phyloP scores from a whole-genome alignment of 176 grass and related monocot genomes.

The Zoysia japonica region DNA sequence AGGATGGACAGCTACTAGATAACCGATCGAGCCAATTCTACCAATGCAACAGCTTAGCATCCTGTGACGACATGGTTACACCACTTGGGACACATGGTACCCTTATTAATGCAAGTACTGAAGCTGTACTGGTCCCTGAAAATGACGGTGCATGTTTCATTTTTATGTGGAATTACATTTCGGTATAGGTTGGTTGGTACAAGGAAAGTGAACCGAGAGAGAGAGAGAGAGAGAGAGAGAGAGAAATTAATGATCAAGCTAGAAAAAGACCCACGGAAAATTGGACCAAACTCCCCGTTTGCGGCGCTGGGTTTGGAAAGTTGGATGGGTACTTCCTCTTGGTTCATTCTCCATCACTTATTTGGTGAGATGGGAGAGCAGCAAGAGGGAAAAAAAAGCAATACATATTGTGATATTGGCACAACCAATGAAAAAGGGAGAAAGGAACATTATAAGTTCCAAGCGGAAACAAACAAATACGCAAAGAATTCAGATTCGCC shows the following conservation, averaged over 20 bases:
- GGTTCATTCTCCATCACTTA: not conserved
- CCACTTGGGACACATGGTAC: not conserved
- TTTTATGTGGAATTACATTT: not conserved
- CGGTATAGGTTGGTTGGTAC: not conserved
- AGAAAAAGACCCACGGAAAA: not conserved
- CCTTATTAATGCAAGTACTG: not conserved
- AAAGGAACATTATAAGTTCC: not conserved
- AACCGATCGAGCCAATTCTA: constrained; percentile 20
- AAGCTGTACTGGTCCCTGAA: not conserved
- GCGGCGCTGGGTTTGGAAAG: not conserved
- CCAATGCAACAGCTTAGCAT: constrained; percentile 31
- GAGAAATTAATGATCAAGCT: not conserved
- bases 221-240: not conserved
- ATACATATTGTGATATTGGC: not conserved
- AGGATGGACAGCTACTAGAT: not conserved
- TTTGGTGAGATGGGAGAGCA: not conserved
- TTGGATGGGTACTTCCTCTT: not conserved
- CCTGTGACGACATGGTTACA: not conserved
- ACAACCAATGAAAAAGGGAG: not conserved
- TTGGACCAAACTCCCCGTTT: not conserved
- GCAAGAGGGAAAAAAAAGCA: not conserved
- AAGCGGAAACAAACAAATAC: constrained; percentile 2
- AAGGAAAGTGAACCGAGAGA: constrained; percentile 15
- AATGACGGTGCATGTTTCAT: not conserved
- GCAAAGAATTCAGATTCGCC: not conserved